A percentile compares a stretch with the other conserved stretches of the same genome.
phyloP scores from a whole-genome alignment of 2,329 filamentous ascomycete genomes.

The Diaporthe eres region DNA sequence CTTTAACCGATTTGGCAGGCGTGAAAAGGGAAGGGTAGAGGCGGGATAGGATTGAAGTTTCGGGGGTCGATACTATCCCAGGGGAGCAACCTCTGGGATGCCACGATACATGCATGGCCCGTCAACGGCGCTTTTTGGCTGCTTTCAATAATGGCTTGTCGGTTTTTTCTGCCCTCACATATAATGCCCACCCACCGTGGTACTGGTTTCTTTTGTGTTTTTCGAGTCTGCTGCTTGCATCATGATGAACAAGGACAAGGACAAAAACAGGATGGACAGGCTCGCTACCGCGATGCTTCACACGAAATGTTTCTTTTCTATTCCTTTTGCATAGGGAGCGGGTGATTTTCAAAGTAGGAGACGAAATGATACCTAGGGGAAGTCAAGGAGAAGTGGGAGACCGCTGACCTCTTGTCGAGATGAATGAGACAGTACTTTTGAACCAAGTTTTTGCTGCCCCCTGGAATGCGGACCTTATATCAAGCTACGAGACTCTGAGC shows the following conservation, averaged over 20 bases:
- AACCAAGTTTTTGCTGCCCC: neutral
- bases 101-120: slow-evolving; percentile 32
- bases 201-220: slow-evolving; percentile 12
- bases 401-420: slow-evolving; percentile 14
- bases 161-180: slow-evolving; percentile 23
- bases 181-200: slow-evolving; percentile 28
- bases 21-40: neutral
- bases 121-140: slow-evolving; percentile 20
- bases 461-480: neutral
- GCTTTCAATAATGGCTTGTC: slow-evolving; percentile 26
- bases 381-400: slow-evolving; percentile 16
- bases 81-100: neutral
- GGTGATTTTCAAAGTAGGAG: slow-evolving; percentile 34
- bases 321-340: slow-evolving; percentile 35
- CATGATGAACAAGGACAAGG: slow-evolving; percentile 33
- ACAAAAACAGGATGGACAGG: slow-evolving; percentile 24
- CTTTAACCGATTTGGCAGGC: neutral
- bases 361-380: slow-evolving; percentile 30
- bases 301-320: slow-evolving; percentile 31
- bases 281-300: slow-evolving; percentile 27
- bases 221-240: slow-evolving; percentile 30
- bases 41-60: neutral
- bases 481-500: neutral
- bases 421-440: slow-evolving; percentile 29
- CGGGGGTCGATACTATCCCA: neutral